phyloP scores from a whole-genome alignment of 495 filamentous ascomycete genomes.

The Friedmanniomyces endolithicus region DNA sequence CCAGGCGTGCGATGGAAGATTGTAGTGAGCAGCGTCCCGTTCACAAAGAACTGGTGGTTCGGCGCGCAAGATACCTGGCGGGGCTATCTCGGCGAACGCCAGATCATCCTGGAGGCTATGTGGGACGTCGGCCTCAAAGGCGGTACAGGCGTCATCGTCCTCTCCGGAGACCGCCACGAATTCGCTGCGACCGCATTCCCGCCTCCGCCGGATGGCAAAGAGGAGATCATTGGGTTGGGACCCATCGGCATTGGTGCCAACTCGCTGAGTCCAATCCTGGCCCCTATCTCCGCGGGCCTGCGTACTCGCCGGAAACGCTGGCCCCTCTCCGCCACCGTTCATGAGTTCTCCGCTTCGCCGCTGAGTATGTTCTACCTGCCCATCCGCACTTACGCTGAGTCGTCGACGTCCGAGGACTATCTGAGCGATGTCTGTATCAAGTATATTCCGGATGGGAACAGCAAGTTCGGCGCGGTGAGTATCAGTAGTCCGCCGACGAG shows the following conservation, averaged over 20 bases:
- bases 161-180: constrained; percentile 87
- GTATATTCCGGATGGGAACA: constrained; percentile 76
- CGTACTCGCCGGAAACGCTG: constrained; percentile 32
- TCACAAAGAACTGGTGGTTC: constrained; percentile 92
- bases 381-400: constrained; percentile 55
- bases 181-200: constrained; percentile 87
- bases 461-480: constrained; percentile 82
- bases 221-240: constrained; percentile 18
- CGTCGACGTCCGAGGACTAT: constrained; percentile 10
- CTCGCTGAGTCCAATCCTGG: not conserved
- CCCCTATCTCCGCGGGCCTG: constrained; percentile 20
- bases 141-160: constrained; percentile 64
- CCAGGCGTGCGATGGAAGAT: constrained; percentile 86
- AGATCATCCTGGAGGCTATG: constrained; percentile 71
- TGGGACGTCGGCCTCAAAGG: constrained; percentile 62
- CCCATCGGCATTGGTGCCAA: constrained; percentile 9
- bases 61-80: constrained; percentile 83
- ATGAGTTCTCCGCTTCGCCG: constrained; percentile 75
- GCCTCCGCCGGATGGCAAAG: constrained; percentile 39
- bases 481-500: constrained; percentile 44
- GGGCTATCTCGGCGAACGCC: constrained; percentile 70
- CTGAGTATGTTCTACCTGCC: constrained; percentile 89
- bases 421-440: constrained; percentile 30
- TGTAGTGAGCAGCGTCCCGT: constrained; percentile 73
- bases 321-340: constrained; percentile 49